Base-by-base conservation (phyloP, 108 stramenopile species). In the Nitzschia sp. region DNA sequence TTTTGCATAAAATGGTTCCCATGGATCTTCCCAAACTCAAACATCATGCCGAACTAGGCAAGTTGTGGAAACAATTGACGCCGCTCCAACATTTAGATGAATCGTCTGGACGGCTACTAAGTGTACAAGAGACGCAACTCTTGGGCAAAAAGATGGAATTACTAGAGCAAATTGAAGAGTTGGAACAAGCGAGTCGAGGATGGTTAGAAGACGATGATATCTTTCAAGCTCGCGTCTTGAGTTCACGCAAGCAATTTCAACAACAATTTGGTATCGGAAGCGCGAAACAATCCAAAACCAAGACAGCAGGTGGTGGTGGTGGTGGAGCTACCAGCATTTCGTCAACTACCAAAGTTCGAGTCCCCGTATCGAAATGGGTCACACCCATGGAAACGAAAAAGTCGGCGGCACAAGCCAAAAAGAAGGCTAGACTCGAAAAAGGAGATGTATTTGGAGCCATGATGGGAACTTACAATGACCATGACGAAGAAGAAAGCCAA, bases 371-470 rank as follows among this genome's bases (percentile, higher is more conserved):
- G 45, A 61, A 74, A 72, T 57, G 64, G 58, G 48, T 46, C 33
- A 30, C 68, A 26, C 42, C 36, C 66, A 75, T 53, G 65, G 34
- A 27, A n/a, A 34, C 33, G 49, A 76, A 68, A 30, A 31, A 42
- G 63, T 71, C 45, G 78, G n/a, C n/a, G n/a, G 82, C 38, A 71
- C 5, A 30, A n/a, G 30, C 57, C 28, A 75, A 68, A 46, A 55
- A 45, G 9, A 68, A 63, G 46, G 58, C 35, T 6, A 49, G 48
- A 0, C 15, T 55, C n/a, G 47, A 68, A 30, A 68, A 68, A 32
- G 59, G 82, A n/a, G 88, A 89, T 29, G 82, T 95, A 68, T 71
- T 89, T 30, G 88, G 91, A 35, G 91, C 91, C 88, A 95, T 95
- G 91, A 88, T 89, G 86, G 91, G 73, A 54, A 78, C 85, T 35